Evolutionary conservation across 2,329 filamentous ascomycete genomes (phyloP), one percentile per base, ranked within the genome.

Genomic region (Talaromyces sp.): DNA sequence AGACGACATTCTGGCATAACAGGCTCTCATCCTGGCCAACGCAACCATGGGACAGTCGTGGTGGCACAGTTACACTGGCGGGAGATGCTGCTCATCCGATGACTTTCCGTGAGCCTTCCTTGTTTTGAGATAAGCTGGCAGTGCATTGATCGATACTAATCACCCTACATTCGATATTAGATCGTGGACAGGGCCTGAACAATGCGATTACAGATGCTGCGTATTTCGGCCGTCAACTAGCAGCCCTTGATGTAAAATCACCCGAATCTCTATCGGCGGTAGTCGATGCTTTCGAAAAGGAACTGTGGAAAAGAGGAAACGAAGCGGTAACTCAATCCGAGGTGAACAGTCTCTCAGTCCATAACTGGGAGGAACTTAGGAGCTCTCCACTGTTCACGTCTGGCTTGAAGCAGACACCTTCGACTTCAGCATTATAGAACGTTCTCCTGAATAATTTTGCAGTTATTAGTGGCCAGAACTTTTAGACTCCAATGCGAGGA

Each of bases 11-110:
- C 4, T 57, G 69, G 38, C 66, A 67, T 35, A 72, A 73, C 57
- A 66, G 69, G 46, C 64, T 76, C 31, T 70, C 71, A 56, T 70
- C 70, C 35, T 76, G 72, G 72, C 72, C 70, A 24, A 68, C 71
- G 0, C 63, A 68, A 3, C 63, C 64, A 2, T 76, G 74, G 73
- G 67, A 74, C 14, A 74, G 70, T 32, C 63, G 64, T 2, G 62
- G 62, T 7, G 73, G 72, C 14, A 61, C 70, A 26, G 66, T 75
- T 9, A 74, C 72, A 24, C 60, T 76, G 3, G 72, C 70, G 17
- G 74, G 73, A 2, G 74, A 76, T 60, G 72, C 73, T 32, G 74
- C 73, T n/a, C 74, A 76, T 63, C 69, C 74, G 3, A 77, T 77
- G 75, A 74, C 74, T 0, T 74, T 73, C 17, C 72, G 68, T 72